A percentile compares a stretch with the other conserved stretches of the same genome.
These are phyloP conservation scores for Neopestalotiopsis sp. DNA, from an alignment of 2,329 filamentous ascomycete species.

Conservation along the genomic window DNA sequence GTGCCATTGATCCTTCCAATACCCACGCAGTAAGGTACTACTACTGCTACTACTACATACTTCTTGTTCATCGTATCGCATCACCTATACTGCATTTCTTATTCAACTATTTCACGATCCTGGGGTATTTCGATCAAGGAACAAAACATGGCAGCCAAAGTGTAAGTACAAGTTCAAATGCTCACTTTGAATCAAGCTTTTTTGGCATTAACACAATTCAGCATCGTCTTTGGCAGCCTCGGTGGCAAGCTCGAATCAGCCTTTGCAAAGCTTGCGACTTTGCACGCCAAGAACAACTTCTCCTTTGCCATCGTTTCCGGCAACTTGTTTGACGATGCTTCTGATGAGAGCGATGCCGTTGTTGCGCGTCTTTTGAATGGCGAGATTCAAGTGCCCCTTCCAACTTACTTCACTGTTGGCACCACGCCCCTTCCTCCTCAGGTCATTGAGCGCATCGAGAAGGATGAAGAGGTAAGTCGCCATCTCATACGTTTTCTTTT, in stretches of 20 bases:
- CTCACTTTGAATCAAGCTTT: neutral
- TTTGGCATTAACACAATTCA: constrained; percentile 39
- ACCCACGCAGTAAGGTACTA: neutral
- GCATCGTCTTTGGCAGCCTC: constrained; percentile 82
- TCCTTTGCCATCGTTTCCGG: constrained; percentile 84
- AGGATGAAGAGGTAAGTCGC: constrained; percentile 61
- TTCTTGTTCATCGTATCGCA: neutral
- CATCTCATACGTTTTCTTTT: neutral
- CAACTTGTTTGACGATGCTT: constrained; percentile 72
- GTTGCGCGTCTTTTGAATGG: constrained; percentile 73
- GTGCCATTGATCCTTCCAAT: neutral
- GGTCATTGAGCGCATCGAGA: constrained; percentile 76
- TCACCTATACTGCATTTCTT: neutral
- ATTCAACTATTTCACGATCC: neutral
- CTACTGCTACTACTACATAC: too few species aligned
- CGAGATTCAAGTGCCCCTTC: constrained; percentile 75
- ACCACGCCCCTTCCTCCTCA: constrained; percentile 71
- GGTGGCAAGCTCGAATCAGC: constrained; percentile 78
- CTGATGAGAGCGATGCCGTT: constrained; percentile 59
- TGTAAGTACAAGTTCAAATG: constrained; percentile 42
- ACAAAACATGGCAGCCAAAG: constrained; percentile 54
- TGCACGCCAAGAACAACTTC: constrained; percentile 90
- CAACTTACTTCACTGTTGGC: constrained; percentile 91
- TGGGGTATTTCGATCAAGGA: neutral
- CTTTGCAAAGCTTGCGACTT: constrained; percentile 78